phyloP scores from a whole-genome alignment of 768 basidiomycete species.

The Lentinula guzmanii region DNA sequence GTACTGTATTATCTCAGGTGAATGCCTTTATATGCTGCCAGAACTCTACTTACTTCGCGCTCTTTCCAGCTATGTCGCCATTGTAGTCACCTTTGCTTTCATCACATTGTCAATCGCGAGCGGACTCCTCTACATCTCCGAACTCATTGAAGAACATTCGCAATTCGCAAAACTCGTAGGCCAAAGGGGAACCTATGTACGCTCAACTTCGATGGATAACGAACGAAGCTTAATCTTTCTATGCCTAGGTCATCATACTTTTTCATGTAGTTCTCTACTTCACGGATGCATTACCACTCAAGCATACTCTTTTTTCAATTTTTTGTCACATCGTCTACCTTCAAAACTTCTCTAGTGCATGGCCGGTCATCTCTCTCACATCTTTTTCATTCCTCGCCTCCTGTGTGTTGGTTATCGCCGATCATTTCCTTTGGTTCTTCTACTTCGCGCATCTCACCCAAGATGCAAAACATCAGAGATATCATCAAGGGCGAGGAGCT shows the following conservation, averaged over 20 bases:
- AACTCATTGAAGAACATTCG: conserved; percentile 93
- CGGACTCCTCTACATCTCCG: conserved; percentile 89
- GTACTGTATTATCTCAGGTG: conserved; percentile 62
- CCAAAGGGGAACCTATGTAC: conserved; percentile 81
- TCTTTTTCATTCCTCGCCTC: conserved; percentile 82
- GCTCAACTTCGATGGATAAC: conserved; percentile 23
- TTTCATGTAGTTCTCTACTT: conserved; percentile 76
- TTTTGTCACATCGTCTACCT: conserved; percentile 84
- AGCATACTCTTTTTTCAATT: conserved; percentile 74
- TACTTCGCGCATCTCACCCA: conserved; percentile 76
- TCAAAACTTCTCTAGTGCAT: conserved; percentile 82
- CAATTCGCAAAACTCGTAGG: conserved; percentile 76
- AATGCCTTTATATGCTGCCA: conserved; percentile 10
- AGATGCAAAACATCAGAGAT: conserved; percentile 49
- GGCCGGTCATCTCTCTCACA: conserved; percentile 91
- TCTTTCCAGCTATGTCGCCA: conserved; percentile 60
- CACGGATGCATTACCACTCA: conserved; percentile 74
- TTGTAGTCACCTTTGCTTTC: conserved; percentile 75
- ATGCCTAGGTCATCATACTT: conserved; percentile 61
- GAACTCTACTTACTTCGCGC: background rate
- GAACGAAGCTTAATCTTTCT: background rate
- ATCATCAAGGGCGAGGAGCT: conserved; percentile 34
- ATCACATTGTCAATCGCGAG: conserved; percentile 92
- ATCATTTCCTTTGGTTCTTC: conserved; percentile 98
- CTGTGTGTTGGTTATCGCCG: conserved; percentile 75